Evolutionary conservation across 106 monocot genomes (phyloP).

Genomic region (Posidonia australis): DNA sequence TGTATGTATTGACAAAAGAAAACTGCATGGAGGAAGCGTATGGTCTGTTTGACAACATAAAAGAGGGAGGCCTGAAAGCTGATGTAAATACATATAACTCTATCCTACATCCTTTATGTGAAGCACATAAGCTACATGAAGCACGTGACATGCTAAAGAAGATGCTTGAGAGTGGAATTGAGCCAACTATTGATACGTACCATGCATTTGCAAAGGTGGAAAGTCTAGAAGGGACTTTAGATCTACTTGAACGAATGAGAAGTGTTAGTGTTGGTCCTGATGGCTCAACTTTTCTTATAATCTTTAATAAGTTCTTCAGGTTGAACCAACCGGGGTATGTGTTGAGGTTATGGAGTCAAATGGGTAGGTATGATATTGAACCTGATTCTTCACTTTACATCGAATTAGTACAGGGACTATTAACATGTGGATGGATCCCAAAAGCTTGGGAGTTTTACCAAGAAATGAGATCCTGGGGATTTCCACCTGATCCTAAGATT

Average conservation of each 20-base stretch:
- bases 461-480: constrained; percentile 76
- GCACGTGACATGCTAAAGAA: constrained; percentile 42
- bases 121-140: constrained; percentile 54
- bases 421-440: constrained; percentile 41
- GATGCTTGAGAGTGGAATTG: constrained; percentile 44
- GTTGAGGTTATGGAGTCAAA: constrained; percentile 61
- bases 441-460: constrained; percentile 60
- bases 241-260: constrained; percentile 55
- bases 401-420: constrained; percentile 48
- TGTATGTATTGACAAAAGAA: constrained; percentile 60
- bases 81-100: constrained; percentile 57
- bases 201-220: constrained; percentile 58
- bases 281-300: constrained; percentile 41
- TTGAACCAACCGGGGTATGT: constrained; percentile 44
- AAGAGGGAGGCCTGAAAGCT: constrained; percentile 39
- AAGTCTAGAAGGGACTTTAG: constrained; percentile 32
- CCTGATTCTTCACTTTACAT: constrained; percentile 42
- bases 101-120: constrained; percentile 71
- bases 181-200: constrained; percentile 52
- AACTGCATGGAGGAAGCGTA: constrained; percentile 53
- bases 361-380: constrained; percentile 33
- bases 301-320: constrained; percentile 49
- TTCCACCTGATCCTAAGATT: constrained; percentile 44
- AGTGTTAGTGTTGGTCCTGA: constrained; percentile 32
- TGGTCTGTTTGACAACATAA: constrained; percentile 45